phyloP scores from a whole-genome alignment of 768 basidiomycete species.

The Tylopilus subfusipes region DNA sequence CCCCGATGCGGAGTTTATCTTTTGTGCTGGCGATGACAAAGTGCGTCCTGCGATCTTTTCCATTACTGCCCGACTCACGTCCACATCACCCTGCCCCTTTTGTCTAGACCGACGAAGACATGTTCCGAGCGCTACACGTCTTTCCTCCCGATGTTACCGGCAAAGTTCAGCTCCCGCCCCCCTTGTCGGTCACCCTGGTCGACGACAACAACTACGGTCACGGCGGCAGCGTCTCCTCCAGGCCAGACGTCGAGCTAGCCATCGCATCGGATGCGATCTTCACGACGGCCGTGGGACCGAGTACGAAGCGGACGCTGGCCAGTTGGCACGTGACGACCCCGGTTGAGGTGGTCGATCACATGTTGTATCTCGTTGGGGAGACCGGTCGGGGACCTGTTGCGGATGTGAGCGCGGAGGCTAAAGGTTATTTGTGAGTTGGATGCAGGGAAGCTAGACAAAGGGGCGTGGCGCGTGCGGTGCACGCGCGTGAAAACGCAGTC shows the following conservation, averaged over 20 bases:
- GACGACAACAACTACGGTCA: constrained; percentile 9
- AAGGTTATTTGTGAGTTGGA: constrained; percentile 17
- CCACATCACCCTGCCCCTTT: neutral
- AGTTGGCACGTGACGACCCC: constrained; percentile 91
- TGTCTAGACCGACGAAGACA: constrained; percentile 88
- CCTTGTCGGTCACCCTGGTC: constrained; percentile 46
- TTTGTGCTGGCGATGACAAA: constrained; percentile 99
- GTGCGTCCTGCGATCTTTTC: constrained; percentile 31
- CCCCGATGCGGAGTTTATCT: constrained; percentile 92
- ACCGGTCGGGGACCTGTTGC: neutral
- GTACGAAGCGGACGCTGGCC: constrained; percentile 84
- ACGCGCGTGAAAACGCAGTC: neutral
- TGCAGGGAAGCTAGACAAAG: neutral
- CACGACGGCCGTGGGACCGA: constrained; percentile 91
- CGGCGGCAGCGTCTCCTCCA: constrained; percentile 6
- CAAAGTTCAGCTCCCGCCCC: constrained; percentile 52
- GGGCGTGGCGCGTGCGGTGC: neutral
- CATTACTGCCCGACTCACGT: neutral
- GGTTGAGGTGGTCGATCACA: constrained; percentile 78
- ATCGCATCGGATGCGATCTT: constrained; percentile 73
- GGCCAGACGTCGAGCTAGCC: constrained; percentile 54
- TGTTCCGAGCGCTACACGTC: constrained; percentile 87
- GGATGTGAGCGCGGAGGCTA: constrained; percentile 1
- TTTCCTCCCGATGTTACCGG: constrained; percentile 42
- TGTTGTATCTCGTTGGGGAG: constrained; percentile 58